Base-by-base conservation (phyloP, 2,329 filamentous ascomycete species). In the Xylaria sp. region DNA sequence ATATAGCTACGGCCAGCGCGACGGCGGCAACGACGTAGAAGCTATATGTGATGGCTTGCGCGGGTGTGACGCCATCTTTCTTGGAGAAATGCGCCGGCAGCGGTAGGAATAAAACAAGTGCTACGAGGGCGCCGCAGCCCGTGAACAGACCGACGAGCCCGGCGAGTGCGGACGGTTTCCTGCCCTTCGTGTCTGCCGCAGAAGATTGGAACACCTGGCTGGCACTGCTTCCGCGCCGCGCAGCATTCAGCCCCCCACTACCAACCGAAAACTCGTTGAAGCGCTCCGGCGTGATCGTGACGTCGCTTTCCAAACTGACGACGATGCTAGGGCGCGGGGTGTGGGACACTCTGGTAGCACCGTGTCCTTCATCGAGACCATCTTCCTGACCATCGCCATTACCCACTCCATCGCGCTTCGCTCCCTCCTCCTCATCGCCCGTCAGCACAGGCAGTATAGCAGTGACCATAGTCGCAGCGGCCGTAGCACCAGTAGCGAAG, bases 391-490 rank as follows among this genome's bases (percentile, higher is more conserved):
- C 74, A 20, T 66, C 72, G 3, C 67, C 72, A 5, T 75, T 65
- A 74, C 77, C 70, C 70, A 75, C 61, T 66, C 64, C 66, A 65
- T 39, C 62, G 62, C 73, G 74, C 65, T 36, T 36, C 70, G 68
- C 76, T 69, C 62, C 71, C 73, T 49, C 76, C 48, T 76, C 77
- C 48, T 77, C 81, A 39, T 88, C 86, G 71, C 87, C 86, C 5
- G 89, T 90, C 73, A 91, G 81, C 12, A 87, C 90, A 1, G 96
- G 96, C 28, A 99, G 85, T 55, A 97, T 94, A 3, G 96, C 96
- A 9, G 96, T 98, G 23, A 99, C 96, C 96, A 99, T 99, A 1
- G 96, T 98, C 15, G 94, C 88, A 5, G 92, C 90, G 25, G 95
- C 96, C n/a, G 94, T 94, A 23, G 93, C 96, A 28, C 96, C 96